Conservation (phyloP, 352 stramenopile species). For the Phytophthora idaei region DNA sequence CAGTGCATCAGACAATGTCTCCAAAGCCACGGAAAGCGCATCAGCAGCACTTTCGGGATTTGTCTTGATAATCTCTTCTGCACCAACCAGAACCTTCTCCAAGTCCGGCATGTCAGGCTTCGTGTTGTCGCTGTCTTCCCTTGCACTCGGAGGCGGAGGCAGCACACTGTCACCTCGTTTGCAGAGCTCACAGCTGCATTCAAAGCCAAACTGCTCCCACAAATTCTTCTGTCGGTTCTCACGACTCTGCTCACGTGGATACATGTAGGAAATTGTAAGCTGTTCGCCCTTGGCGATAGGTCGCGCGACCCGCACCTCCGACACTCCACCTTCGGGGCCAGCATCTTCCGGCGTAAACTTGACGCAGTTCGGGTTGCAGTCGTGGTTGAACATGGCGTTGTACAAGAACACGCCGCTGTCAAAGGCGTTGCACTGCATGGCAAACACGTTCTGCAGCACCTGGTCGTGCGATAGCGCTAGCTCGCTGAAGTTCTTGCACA, state of each 20-base stretch:
- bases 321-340: slow-evolving; percentile 61
- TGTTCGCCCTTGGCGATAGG: slow-evolving; percentile 86
- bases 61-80: slow-evolving; percentile 69
- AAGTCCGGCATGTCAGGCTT: slow-evolving; percentile 58
- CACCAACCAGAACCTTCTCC: slow-evolving; percentile 62
- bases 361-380: slow-evolving; percentile 94
- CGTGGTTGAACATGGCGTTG: slow-evolving; percentile 96
- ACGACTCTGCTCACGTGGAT: slow-evolving; percentile 89
- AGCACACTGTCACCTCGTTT: slow-evolving; percentile 73
- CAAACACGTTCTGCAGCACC: slow-evolving; percentile 89
- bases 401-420: slow-evolving; percentile 94
- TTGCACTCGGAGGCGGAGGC: slow-evolving; percentile 34
- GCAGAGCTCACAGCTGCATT: slow-evolving; percentile 74
- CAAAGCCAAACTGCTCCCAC: slow-evolving; percentile 93
- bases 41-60: slow-evolving; percentile 44
- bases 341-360: slow-evolving; percentile 86
- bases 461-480: slow-evolving; percentile 63
- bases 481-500: slow-evolving; percentile 55
- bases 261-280: slow-evolving; percentile 94
- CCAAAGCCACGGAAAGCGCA: slow-evolving; percentile 73
- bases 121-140: slow-evolving; percentile 16
- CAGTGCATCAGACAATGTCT: slow-evolving; percentile 80
- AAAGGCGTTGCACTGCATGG: slow-evolving; percentile 95
- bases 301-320: slow-evolving; percentile 91
- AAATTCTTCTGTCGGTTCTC: slow-evolving; percentile 80